Conservation (phyloP, 2,329 filamentous ascomycete species). For the Epichloe gansuensis region DNA sequence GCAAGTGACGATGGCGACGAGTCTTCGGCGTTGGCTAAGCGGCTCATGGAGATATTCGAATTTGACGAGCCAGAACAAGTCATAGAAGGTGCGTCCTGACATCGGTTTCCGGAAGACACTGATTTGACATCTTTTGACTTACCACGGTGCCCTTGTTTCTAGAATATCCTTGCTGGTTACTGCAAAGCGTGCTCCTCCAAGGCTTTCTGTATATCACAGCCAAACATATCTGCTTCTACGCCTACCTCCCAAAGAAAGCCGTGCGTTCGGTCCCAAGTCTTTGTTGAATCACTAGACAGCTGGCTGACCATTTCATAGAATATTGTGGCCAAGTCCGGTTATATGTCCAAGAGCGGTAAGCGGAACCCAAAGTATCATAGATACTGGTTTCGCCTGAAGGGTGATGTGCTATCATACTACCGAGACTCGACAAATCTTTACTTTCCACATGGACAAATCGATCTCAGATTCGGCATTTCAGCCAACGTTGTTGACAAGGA, state of each 20-base stretch:
- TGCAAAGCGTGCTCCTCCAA: conserved; percentile 84
- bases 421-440: conserved; percentile 74
- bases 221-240: conserved; percentile 92
- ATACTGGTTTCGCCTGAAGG: conserved; percentile 89
- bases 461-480: conserved; percentile 82
- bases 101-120: neutral
- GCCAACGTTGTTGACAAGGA: conserved; percentile 68
- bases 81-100: conserved; percentile 50
- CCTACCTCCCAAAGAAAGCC: conserved; percentile 88
- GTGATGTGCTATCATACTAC: conserved; percentile 85
- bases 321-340: conserved; percentile 71
- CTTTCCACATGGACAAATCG: conserved; percentile 84
- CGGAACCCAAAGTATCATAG: conserved; percentile 78
- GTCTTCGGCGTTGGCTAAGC: conserved; percentile 51
- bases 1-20: conserved; percentile 24
- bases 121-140: conserved; percentile 4
- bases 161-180: conserved; percentile 89
- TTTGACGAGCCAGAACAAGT: conserved; percentile 76
- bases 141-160: conserved; percentile 3
- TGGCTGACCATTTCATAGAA: conserved; percentile 34
- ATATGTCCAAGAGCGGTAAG: conserved; percentile 77
- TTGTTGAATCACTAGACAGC: neutral
- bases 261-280: conserved; percentile 34
- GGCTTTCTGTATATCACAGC: conserved; percentile 94
- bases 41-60: conserved; percentile 73